Percentiles rank a stretch among this genome's conserved stretches.
Evolutionary conservation across 108 stramenopile species (phyloP).

Genomic region (Chaetoceros tenuissimus): DNA sequence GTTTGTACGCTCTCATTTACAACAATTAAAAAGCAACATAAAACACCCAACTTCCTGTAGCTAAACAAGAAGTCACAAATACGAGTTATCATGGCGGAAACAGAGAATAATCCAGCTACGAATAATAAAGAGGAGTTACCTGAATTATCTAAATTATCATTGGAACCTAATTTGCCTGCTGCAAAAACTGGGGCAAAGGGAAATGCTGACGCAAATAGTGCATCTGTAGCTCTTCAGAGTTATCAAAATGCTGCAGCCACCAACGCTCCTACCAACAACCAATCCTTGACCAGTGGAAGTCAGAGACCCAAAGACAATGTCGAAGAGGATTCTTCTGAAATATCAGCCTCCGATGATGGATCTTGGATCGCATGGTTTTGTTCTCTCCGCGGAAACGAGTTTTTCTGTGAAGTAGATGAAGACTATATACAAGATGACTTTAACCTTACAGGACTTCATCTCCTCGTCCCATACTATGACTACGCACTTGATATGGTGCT

Average conservation of each 20-base stretch:
- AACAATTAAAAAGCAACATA: too few species aligned
- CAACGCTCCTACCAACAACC: neutral
- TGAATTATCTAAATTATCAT: neutral
- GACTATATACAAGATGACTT: conserved; percentile 99
- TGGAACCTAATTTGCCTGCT: neutral
- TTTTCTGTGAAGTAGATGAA: conserved; percentile 96
- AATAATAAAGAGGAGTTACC: neutral
- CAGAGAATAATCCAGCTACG: too few species aligned
- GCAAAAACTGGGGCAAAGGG: too few species aligned
- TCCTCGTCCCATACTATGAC: conserved; percentile 95
- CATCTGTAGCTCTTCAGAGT: neutral
- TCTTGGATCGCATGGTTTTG: conserved; percentile 99
- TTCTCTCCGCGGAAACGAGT: conserved; percentile 93
- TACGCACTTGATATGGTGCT: conserved; percentile 99
- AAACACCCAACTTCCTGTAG: too few species aligned
- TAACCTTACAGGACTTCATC: conserved; percentile 93
- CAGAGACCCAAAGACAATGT: conserved; percentile 77
- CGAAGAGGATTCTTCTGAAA: conserved; percentile 77
- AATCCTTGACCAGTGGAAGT: neutral
- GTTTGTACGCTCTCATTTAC: too few species aligned
- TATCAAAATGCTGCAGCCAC: neutral
- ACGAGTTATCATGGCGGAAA: too few species aligned
- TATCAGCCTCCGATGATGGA: conserved; percentile 85
- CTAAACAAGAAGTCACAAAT: too few species aligned
- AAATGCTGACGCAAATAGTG: neutral